Evolutionary conservation across 2,329 filamentous ascomycete genomes (phyloP), one percentile per base, ranked within the genome.

Genomic region (Dothiorella sarmentorum): DNA sequence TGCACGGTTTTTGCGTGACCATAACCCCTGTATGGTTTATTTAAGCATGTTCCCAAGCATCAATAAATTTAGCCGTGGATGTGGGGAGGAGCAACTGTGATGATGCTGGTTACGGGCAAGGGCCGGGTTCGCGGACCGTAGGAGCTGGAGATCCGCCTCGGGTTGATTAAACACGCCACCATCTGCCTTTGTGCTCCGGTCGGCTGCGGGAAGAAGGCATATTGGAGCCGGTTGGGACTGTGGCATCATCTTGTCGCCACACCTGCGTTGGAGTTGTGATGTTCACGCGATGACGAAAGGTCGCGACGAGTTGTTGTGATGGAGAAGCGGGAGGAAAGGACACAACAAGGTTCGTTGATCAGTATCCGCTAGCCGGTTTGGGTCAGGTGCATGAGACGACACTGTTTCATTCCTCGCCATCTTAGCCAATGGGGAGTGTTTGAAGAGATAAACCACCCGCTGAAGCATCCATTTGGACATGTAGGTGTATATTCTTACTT

Each of bases 151-250:
- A 53, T 53, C 33, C 49, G 49, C 49, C 33, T 53, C 49, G 35
- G 49, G 49, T 53, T 53, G 49, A 53, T 53, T 53, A 26, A 40
- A 53, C 22, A 53, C 49, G 49, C 49, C 35, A 53, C 49, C 24
- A 53, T 53, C 49, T 42, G 35, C 49, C 17, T 9, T 13, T 13
- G 29, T 9, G 29, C 10, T 22, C 7, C 6, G 3, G 43, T 15
- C 33, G 47, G 18, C 24, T 53, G 49, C 49, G 49, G 49, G 49
- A 17, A 53, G 35, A 29, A 31, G 45, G 17, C n/a, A 18, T 29
- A 20, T 35, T 17, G 29, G 49, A 31, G 24, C 49, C 49, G 49
- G n/a, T n/a, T n/a, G n/a, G n/a, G n/a, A n/a, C n/a, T n/a, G n/a
- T n/a, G n/a, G n/a, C n/a, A n/a, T n/a, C n/a, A n/a, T n/a, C n/a